Evolutionary conservation across 1,139 yeast genomes (phyloP), one percentile per base, ranked within the genome.

Genomic region (Candida sp.): DNA sequence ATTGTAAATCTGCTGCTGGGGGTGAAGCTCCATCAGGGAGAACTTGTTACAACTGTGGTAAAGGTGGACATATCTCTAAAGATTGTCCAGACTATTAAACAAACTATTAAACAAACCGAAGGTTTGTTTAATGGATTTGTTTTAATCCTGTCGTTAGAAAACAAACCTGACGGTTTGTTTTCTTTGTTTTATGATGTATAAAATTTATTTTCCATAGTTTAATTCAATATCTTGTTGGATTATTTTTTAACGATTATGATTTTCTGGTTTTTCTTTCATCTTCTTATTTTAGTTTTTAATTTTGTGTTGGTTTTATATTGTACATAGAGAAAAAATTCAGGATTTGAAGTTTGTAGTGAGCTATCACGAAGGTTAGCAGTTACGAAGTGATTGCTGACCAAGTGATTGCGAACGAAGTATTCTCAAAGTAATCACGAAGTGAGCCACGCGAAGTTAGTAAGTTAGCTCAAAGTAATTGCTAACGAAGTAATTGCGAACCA

Each of bases 1-100:
- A 87, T 54, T 90, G 97, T 70, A 68, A 79, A 54, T 69, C 79
- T 43, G 62, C 69, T 43, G 53, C 72, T 45, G 70, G 67, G 43
- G 77, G 73, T 47, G 64, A 67, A 22, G 58, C 60, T 42, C 60
- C 57, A 52, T 58, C 65, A 46, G 68, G 75, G 55, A 79, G 79
- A 64, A 60, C 75, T 49, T 73, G 78, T 63, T 73, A 73, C 69
- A 70, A 66, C 57, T 66, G 71, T 58, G 71, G 71, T 46, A 52
- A 63, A 48, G 38, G 63, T 35, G 71, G 70, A 36, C 71, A 66
- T 55, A 63, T 66, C 46, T 66, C 71, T 48, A 59, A 60, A 55
- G 73, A 66, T 47, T 62, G 73, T 63, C 53, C 56, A 36, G 60
- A 51, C 40, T 59, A 45, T 43, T 36, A 23, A 15, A 22, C 11